A percentile compares a stretch with the other conserved stretches of the same genome.
These are phyloP conservation scores for Ogataea nitratoaversa DNA, from an alignment of 805 yeast species.

Conservation along the genomic window DNA sequence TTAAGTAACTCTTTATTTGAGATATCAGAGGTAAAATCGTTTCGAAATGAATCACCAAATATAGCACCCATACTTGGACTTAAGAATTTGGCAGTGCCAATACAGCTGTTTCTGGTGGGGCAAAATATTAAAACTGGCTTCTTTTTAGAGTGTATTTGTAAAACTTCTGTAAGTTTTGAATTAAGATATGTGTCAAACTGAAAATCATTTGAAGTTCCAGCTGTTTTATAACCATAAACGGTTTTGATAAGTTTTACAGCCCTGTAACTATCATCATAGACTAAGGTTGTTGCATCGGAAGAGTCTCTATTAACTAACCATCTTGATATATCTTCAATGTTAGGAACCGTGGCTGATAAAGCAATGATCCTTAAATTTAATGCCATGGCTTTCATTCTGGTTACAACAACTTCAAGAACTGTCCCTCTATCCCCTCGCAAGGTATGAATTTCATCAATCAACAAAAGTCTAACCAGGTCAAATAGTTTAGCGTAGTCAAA, in stretches of 20 bases:
- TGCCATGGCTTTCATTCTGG: slow-evolving; percentile 42
- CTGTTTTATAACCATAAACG: slow-evolving; percentile 40
- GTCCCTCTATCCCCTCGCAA: slow-evolving; percentile 45
- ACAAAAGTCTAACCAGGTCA: slow-evolving; percentile 33
- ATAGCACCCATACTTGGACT: slow-evolving; percentile 14
- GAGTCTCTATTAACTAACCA: slow-evolving; percentile 33
- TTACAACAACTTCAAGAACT: slow-evolving; percentile 42
- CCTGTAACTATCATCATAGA: slow-evolving; percentile 44
- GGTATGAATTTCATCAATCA: slow-evolving; percentile 46
- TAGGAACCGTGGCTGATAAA: slow-evolving; percentile 52
- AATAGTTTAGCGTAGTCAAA: slow-evolving; percentile 1
- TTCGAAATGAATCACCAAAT: neutral
- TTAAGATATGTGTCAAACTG: slow-evolving; percentile 44
- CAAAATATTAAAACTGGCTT: slow-evolving; percentile 51
- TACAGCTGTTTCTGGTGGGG: slow-evolving; percentile 47
- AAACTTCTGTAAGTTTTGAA: slow-evolving; percentile 36
- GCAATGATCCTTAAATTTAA: slow-evolving; percentile 38
- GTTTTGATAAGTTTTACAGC: slow-evolving; percentile 38
- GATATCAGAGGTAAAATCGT: neutral
- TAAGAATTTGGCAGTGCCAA: slow-evolving; percentile 42
- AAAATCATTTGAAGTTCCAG: slow-evolving; percentile 38
- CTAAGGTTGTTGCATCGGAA: slow-evolving; percentile 32
- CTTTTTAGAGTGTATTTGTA: slow-evolving; percentile 33
- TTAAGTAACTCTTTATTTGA: slow-evolving; percentile 28
- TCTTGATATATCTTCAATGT: slow-evolving; percentile 41